These are phyloP conservation scores for Tuber magnatum DNA, from an alignment of 495 filamentous ascomycete genomes.

Conservation along the genomic window DNA sequence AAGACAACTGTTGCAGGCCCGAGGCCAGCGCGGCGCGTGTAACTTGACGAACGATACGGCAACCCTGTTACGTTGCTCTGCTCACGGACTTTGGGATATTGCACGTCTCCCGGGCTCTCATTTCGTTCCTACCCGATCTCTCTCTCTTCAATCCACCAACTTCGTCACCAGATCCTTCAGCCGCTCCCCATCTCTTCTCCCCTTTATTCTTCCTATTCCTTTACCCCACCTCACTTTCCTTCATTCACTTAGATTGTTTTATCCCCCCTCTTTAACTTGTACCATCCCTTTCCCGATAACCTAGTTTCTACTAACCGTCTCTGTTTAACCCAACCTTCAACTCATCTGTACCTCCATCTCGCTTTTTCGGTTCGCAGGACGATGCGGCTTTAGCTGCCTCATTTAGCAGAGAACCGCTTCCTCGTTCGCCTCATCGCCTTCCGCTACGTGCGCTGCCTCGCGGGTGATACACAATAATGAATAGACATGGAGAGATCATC, in stretches of 20 bases:
- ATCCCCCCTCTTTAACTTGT: constrained; percentile 6
- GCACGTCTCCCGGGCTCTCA: constrained; percentile 14
- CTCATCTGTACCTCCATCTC: background rate
- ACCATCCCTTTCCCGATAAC: background rate
- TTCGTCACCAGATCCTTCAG: constrained; percentile 10
- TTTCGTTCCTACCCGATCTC: background rate
- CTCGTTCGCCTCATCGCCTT: background rate
- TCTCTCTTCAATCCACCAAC: background rate
- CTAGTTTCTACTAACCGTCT: background rate
- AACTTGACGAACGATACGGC: constrained; percentile 17
- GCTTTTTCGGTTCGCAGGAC: background rate
- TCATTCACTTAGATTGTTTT: constrained; percentile 2
- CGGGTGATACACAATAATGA: constrained; percentile 12
- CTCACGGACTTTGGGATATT: constrained; percentile 16
- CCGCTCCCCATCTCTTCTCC: constrained; percentile 8
- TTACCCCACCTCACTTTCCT: constrained; percentile 5
- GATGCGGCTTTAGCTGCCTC: constrained; percentile 3
- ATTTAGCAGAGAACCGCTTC: background rate
- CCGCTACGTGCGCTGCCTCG: background rate
- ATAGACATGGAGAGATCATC: constrained; percentile 17
- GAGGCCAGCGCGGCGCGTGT: constrained; percentile 6
- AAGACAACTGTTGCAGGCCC: background rate
- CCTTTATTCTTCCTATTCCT: constrained; percentile 16
- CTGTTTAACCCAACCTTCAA: background rate
- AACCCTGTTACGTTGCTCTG: constrained; percentile 13